Base-by-base conservation (phyloP, 768 basidiomycete species). In the Termitomyces sp. region DNA sequence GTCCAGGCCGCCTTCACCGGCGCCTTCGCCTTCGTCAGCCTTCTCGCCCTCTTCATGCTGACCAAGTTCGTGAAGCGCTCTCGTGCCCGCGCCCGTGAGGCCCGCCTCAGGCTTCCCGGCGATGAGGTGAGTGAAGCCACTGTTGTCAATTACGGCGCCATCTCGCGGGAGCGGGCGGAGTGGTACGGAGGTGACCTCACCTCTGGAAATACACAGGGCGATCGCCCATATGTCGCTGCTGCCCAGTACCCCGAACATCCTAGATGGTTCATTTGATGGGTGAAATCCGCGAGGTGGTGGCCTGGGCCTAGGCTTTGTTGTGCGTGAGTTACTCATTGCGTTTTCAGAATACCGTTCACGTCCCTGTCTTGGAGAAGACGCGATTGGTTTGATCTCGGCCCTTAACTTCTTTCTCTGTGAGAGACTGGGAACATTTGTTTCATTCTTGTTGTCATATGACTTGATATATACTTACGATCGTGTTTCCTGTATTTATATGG, bases 61-160 rank as follows among this genome's bases (percentile, higher is more conserved):
- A 65, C 72, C 59, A 76, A 72, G 61, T 67, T 75, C 63, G 62
- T 76, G 65, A 73, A 73, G 69, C 76, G 75, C 57, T 67, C 70
- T 57, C 74, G 78, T 49, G 74, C 74, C 36, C 70, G 72, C 58
- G 68, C 73, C 33, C 68, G 71, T 24, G 68, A 75, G 60, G 72
- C 70, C 53, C 74, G 75, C 59, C 65, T 78, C 64, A 74, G 72
- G 70, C 72, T 81, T 58, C 70, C 72, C 39, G 79, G 79, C 67
- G 76, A 77, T 61, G 79, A 81, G 77, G 79, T 81, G 71, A 78
- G 78, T 77, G 66, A 75, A 67, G 70, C 44, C 46, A 36, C 18
- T 44, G 41, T 72, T 59, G 68, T 72, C 61, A 62, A 63, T 65
- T 78, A 77, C 62, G 75, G 77, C 63, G 67, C 75, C 61, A 70